Conservation (phyloP, 768 basidiomycete species). For the Ramaria sp. region DNA sequence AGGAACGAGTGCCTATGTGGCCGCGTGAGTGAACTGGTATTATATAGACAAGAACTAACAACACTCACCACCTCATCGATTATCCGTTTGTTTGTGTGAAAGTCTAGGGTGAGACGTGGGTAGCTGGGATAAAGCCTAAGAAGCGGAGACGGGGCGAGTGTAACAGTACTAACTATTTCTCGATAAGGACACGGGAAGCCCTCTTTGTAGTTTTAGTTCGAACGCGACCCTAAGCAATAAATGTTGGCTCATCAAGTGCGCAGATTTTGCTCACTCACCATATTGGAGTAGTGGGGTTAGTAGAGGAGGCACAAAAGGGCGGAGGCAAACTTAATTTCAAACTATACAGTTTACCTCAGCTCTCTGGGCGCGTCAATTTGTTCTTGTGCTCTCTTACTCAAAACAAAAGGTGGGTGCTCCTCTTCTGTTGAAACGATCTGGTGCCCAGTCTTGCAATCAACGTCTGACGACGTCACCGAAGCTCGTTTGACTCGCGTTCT, state of each 20-base stretch:
- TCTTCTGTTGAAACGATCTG: constrained; percentile 12
- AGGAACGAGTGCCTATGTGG: constrained; percentile 72
- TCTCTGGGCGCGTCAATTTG: neutral
- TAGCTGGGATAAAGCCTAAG: constrained; percentile 43
- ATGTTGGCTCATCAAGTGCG: neutral
- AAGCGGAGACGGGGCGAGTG: neutral
- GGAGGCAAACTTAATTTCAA: constrained; percentile 4
- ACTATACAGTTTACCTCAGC: constrained; percentile 26
- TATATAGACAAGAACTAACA: constrained; percentile 2
- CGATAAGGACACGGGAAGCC: constrained; percentile 96
- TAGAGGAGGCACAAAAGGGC: constrained; percentile 14
- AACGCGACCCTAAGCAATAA: constrained; percentile 75
- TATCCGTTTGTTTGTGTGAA: constrained; percentile 99
- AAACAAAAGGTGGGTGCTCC: constrained; percentile 29
- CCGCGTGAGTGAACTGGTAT: neutral
- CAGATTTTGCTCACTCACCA: constrained; percentile 31
- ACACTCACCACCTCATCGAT: constrained; percentile 88
- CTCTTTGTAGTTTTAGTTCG: constrained; percentile 99
- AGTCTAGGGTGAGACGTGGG: constrained; percentile 97
- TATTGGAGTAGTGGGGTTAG: constrained; percentile 27
- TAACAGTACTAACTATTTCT: constrained; percentile 77
- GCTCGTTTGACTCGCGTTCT: constrained; percentile 67
- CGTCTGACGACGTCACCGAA: constrained; percentile 17
- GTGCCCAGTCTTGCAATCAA: constrained; percentile 14
- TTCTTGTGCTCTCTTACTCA: constrained; percentile 12